Evolutionary conservation across 2,329 filamentous ascomycete species (phyloP), one percentile per base, ranked within the genome.

Genomic region (Myriosclerotinia scirpicola): DNA sequence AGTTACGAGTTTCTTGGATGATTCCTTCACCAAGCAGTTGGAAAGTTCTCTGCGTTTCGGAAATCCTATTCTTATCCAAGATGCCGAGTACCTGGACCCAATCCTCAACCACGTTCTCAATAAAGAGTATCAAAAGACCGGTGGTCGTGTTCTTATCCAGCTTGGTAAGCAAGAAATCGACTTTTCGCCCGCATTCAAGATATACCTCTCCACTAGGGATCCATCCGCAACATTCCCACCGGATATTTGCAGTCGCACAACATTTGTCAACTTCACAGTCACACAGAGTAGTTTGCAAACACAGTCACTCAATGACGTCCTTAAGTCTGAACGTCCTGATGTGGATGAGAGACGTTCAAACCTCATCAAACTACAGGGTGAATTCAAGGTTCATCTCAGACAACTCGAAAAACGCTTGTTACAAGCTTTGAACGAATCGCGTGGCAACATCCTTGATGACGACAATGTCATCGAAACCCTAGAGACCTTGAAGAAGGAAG

Each of bases 221-320:
- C 96, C 96, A 1, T 99, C 96, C 53, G 94, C 95, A 36, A 92
- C 90, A 9, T 99, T 99, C 77, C 88, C 95, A 9, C 96, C 95
- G 0, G 95, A 99, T 76, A 92, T 99, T 70, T 99, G 96, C 87
- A 97, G 93, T 83, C 87, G 96, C 75, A 98, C 95, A 8, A 99
- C 96, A 0, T 97, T 99, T 79, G 95, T 99, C 84, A 99, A 99
- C 80, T 99, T 99, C 74, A 98, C 96, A 1, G 94, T 99, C 70
- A 99, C 95, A 5, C 94, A 98, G 81, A 97, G 95, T 85, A 98
- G 94, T 83, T 84, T 99, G 76, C 95, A 97, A 80, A 98, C 95
- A 2, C 95, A 99, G 79, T 97, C 95, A 1, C 87, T 99, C 72
- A 97, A 97, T 73, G 93, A 99, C 70, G 95, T 98, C 44, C 86